A percentile compares a stretch with the other conserved stretches of the same genome.
Conservation (phyloP, 495 filamentous ascomycete genomes). For the Beverwykella pulmonaria region DNA sequence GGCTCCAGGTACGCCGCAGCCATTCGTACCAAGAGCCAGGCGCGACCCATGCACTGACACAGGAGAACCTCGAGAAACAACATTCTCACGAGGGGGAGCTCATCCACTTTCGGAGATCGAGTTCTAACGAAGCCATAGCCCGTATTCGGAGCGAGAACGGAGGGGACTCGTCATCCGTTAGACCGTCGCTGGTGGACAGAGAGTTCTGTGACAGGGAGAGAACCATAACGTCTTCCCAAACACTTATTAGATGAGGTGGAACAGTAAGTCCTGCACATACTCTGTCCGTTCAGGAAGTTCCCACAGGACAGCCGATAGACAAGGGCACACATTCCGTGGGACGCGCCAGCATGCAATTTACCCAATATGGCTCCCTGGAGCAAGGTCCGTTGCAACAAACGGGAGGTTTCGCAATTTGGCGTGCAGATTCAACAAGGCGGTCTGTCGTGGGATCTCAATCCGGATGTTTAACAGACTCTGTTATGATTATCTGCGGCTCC, state of each 20-base stretch:
- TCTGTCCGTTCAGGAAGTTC: background rate
- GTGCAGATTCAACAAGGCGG: background rate
- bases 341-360: background rate
- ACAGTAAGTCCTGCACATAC: background rate
- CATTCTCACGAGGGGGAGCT: conserved; percentile 6
- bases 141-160: conserved; percentile 7
- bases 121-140: conserved; percentile 7
- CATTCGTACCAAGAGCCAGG: conserved; percentile 8
- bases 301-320: background rate
- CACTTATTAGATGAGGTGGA: background rate
- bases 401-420: background rate
- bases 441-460: background rate
- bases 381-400: background rate
- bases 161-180: background rate
- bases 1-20: conserved; percentile 27
- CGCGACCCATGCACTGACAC: conserved; percentile 20
- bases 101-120: background rate
- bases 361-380: background rate
- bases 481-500: background rate
- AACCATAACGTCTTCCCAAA: conserved; percentile 2
- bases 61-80: conserved; percentile 28
- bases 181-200: conserved; percentile 5
- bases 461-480: background rate
- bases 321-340: background rate
- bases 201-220: conserved; percentile 9